Evolutionary conservation across 257 asterid species (phyloP).

Genomic region (Ajuga chamaepitys): DNA sequence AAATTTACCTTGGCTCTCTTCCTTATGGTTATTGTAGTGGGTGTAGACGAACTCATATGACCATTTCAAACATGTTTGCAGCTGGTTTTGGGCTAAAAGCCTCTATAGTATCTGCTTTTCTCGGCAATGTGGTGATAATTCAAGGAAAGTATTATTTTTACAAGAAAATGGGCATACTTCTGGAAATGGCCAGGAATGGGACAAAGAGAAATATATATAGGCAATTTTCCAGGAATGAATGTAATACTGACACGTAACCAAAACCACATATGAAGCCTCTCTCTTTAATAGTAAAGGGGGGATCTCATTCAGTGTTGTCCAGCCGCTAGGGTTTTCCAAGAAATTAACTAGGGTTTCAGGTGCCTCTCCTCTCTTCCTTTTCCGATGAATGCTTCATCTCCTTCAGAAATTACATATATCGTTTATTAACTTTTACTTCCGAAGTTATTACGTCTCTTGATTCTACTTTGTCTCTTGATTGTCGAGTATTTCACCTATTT

Average conservation of each 20-base stretch:
- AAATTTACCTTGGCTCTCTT: no score
- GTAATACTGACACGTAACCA: no score
- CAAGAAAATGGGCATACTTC: not conserved
- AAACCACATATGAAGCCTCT: no score
- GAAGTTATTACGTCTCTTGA: not conserved
- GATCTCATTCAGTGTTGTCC: constrained; percentile 6
- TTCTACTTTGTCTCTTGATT: not conserved
- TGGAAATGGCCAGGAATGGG: not conserved
- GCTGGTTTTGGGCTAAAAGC: not conserved
- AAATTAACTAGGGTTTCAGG: constrained; percentile 25
- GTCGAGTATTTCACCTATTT: not conserved
- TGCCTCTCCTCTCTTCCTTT: not conserved
- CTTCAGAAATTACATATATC: not conserved
- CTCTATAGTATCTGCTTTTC: not conserved
- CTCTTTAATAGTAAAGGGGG: no score
- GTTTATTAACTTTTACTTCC: not conserved
- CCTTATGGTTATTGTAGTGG: no score
- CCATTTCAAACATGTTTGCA: not conserved
- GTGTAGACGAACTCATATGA: no score
- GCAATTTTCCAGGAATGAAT: no score
- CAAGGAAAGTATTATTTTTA: not conserved
- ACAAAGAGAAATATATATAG: not conserved
- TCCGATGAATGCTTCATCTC: not conserved
- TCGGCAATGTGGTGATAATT: not conserved
- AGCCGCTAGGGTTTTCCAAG: constrained; percentile 24